Conservation (phyloP, 75 land plant genomes). For the Selaginella moellendorffii region DNA sequence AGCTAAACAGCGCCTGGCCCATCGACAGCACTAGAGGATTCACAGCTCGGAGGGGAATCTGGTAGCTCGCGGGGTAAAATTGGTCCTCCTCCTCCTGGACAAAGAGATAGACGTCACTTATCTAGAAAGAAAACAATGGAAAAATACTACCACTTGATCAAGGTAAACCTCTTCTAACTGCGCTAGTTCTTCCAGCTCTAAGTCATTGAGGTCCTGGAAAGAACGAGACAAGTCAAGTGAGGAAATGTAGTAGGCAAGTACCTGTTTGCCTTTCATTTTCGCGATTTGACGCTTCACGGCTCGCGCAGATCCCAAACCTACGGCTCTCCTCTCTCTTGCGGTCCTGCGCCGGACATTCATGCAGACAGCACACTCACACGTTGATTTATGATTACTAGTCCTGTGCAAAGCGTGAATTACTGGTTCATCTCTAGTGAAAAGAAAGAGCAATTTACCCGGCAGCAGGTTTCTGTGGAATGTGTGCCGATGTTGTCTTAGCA, state of each 20-base stretch:
- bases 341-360: not conserved
- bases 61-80: constrained; percentile 13
- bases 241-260: not conserved
- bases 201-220: not conserved
- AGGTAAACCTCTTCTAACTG: not conserved
- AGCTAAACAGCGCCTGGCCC: constrained; percentile 13
- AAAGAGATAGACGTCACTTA: not conserved
- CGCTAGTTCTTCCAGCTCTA: not conserved
- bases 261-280: not conserved
- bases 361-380: not conserved
- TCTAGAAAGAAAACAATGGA: not conserved
- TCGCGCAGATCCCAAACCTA: not conserved
- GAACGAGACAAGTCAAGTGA: too few relatives aligned
- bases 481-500: too few relatives aligned
- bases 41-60: constrained; percentile 22
- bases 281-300: not conserved
- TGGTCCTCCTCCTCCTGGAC: not conserved
- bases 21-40: constrained; percentile 14
- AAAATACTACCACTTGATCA: not conserved
- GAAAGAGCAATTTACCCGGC: not conserved
- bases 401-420: not conserved
- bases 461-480: not conserved
- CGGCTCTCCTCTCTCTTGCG: not conserved
- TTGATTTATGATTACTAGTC: not conserved
- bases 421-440: not conserved